Evolutionary conservation across 176 grass and related monocot species (phyloP), one percentile per base, ranked within the genome.

Genomic region (Puya raimondii): DNA sequence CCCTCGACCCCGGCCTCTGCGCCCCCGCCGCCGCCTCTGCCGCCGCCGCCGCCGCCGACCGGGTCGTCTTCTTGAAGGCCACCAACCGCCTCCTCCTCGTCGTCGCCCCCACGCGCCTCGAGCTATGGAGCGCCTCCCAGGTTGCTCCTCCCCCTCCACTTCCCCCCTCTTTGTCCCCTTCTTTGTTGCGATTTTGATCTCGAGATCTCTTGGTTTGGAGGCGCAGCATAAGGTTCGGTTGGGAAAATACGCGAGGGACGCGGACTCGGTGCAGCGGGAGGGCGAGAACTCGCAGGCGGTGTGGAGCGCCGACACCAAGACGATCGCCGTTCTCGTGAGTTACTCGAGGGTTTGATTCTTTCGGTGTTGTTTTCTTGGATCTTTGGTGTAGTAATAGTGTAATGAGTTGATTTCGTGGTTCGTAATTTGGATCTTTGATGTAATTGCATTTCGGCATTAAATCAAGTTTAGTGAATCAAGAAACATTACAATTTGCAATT

Each of bases 271-370:
- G 22, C 72, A 78, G 10, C 68, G 74, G 10, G 84, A 97, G 68
- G 94, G 94, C 26, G 79, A 83, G 71, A 97, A 92, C 79, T 70
- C 85, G 47, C 86, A 91, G 29, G 86, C 94, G 16, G 78, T 88
- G n/a, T 97, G 94, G 89, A 97, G 94, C 72, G 82, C 94, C 48
- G 86, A 97, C 73, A 79, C 68, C 56, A 97, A 87, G 73, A 90
- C 89, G 33, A 65, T 97, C 71, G 93, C 84, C 58, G 72, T 97
- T 61, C 81, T 97, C 69, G 93, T 97, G 72, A 81, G 93, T 74
- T 9, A 42, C 33, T 42, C 33, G 4, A 7, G 33, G 33, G 5
- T 42, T 42, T 42, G 17, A 70, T 25, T 70, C 69, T 51, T 11
- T 9, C 18, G 1, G 3, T 52, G 5, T 11, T 20, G 16, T 54